These are phyloP conservation scores for Colletotrichum destructivum DNA, from an alignment of 2,329 filamentous ascomycete species.

Conservation along the genomic window DNA sequence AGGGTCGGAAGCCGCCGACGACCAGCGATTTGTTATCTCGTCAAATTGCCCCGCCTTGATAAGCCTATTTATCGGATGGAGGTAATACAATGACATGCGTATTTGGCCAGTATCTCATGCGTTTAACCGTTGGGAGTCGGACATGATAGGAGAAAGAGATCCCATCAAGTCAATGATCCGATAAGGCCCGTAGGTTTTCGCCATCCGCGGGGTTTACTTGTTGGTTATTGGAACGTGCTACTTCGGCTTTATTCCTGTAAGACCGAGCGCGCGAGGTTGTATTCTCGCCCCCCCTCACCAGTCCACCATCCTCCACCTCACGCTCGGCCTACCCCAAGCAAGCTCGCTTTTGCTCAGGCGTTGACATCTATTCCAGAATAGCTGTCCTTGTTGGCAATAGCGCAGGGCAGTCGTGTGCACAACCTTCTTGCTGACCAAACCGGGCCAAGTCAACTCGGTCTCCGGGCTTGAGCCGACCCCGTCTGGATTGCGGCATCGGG, in stretches of 20 bases:
- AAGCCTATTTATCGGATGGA: background rate
- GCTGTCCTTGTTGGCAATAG: background rate
- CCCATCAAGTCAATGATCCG: background rate
- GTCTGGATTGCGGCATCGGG: background rate
- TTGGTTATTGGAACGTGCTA: background rate
- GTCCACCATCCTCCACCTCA: too few species aligned
- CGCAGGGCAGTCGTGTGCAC: background rate
- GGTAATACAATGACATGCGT: constrained; percentile 20
- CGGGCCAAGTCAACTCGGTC: constrained; percentile 14
- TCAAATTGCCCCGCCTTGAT: constrained; percentile 34
- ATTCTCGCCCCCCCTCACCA: background rate
- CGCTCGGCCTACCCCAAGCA: background rate
- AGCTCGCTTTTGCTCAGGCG: background rate
- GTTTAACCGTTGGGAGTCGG: background rate
- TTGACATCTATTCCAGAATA: background rate
- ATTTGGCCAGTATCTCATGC: background rate
- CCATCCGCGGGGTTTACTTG: background rate
- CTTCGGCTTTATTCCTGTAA: constrained; percentile 11
- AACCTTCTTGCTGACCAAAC: background rate
- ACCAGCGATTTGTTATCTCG: constrained; percentile 22
- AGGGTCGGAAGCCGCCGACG: constrained; percentile 37
- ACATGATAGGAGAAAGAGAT: background rate
- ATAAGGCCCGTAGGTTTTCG: background rate
- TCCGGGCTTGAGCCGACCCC: background rate
- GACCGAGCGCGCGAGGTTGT: constrained; percentile 28